Base-by-base conservation (phyloP, 164 flowering plant species). In the Macadamia integrifolia region DNA sequence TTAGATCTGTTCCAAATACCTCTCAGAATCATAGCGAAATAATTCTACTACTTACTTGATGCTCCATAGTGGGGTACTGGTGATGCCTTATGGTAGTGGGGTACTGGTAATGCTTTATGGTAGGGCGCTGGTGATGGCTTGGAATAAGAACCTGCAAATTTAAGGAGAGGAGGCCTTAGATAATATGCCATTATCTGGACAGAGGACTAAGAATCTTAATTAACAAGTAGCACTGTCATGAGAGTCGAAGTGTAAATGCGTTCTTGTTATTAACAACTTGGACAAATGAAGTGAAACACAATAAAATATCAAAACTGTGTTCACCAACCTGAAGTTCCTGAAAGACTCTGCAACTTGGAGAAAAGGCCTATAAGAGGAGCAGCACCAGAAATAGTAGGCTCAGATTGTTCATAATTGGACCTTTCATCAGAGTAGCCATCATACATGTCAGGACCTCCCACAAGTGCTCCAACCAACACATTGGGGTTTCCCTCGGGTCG, bases 311-410 rank as follows among this genome's bases (percentile, higher is more conserved):
- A 30, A 53, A 3, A 2, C 18, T 53, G 57, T 53, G 17, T 1
- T 1, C 5, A 60, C 44, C 62, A 15, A 77, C 79, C 79, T 70
- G 72, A 61, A 48, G 50, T 18, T 64, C 65, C 78, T 2, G 30
- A 60, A 3, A 61, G n/a, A 35, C 77, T 56, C 10, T 83, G 83
- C 67, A 93, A 69, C 83, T 86, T 93, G 68, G 90, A 74, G 78
- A 93, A 87, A 52, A 93, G 86, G 68, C 96, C 97, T 0, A 87
- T 69, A 31, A 93, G 88, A 52, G 97, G 97, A 66, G 92, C 93
- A 49, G 72, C 56, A 29, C 82, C 86, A 14, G 90, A 72, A 49
- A 81, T 69, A 10, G 95, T 83, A 29, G 98, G 93, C 73, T 94
- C 97, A 0, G 92, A 81, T 64, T 87, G 85, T 61, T 87, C 88